A percentile compares a stretch with the other conserved stretches of the same genome.
Conservation (phyloP, 441 rosid species). For the Adansonia grandidieri region DNA sequence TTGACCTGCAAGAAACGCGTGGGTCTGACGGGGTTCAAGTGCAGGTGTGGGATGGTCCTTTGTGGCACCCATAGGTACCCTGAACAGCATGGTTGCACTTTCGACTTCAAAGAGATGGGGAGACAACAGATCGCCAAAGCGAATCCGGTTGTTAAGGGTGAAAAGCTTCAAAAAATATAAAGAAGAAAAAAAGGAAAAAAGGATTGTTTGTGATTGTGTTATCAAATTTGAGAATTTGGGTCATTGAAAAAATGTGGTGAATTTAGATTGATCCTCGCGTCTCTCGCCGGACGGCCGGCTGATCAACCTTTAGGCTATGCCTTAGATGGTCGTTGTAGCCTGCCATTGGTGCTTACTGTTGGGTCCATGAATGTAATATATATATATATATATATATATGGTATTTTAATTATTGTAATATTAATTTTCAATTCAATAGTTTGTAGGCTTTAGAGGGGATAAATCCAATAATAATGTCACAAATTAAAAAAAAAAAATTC, state of each 20-base stretch:
- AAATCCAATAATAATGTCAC: neutral
- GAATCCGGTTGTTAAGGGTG: slow-evolving; percentile 69
- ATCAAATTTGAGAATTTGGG: neutral
- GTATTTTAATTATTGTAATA: neutral
- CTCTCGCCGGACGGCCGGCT: neutral
- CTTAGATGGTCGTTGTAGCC: neutral
- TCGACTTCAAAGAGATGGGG: slow-evolving; percentile 69
- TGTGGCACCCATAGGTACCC: slow-evolving; percentile 81
- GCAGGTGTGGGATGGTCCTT: slow-evolving; percentile 70
- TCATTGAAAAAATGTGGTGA: neutral
- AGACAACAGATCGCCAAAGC: slow-evolving; percentile 73
- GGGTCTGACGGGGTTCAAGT: slow-evolving; percentile 78
- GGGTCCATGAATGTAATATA: neutral
- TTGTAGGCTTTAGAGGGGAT: neutral
- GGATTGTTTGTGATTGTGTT: neutral
- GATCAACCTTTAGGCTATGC: neutral
- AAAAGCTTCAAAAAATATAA: slow-evolving; percentile 72
- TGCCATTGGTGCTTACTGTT: neutral
- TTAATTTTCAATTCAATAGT: neutral
- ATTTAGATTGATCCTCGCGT: neutral
- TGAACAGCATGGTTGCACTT: slow-evolving; percentile 63
- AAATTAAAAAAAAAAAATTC: too few relatives aligned
- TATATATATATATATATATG: neutral
- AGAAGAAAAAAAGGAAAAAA: neutral
- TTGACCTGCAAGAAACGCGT: slow-evolving; percentile 67